Evolutionary conservation across 2,329 filamentous ascomycete genomes (phyloP).

Genomic region (Teratosphaeria pseudoeucalypti): DNA sequence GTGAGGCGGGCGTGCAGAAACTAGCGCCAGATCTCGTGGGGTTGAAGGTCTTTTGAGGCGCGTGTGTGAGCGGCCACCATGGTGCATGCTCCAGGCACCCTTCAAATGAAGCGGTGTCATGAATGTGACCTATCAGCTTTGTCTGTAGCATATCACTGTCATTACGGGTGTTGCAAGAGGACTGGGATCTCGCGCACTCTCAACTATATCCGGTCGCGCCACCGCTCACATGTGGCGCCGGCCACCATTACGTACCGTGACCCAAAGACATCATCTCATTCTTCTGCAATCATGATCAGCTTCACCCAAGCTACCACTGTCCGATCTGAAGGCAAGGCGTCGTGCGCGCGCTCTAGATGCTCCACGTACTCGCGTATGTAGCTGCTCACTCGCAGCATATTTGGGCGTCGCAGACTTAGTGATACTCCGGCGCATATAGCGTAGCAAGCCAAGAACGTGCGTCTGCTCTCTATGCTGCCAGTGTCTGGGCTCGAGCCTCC

Average conservation of each 20-base stretch:
- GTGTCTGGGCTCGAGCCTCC: constrained; percentile 34
- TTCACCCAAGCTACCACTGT: constrained; percentile 51
- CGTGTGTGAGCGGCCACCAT: background rate
- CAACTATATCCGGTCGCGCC: background rate
- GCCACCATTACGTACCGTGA: background rate
- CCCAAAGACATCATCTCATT: background rate
- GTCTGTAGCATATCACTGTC: background rate
- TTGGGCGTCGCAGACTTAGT: constrained; percentile 52
- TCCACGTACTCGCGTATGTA: constrained; percentile 53
- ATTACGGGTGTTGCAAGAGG: background rate
- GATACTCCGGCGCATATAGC: constrained; percentile 50
- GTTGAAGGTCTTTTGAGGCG: constrained; percentile 23
- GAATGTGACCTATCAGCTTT: background rate
- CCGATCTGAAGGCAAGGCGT: constrained; percentile 47
- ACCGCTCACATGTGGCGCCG: background rate
- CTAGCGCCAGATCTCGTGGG: constrained; percentile 37
- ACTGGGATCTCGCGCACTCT: background rate
- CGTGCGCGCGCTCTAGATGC: constrained; percentile 43
- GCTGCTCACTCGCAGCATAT: constrained; percentile 48
- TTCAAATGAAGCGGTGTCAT: background rate
- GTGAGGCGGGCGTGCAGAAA: constrained; percentile 12
- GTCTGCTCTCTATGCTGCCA: constrained; percentile 44
- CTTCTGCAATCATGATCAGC: constrained; percentile 55
- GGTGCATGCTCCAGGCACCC: too few relatives aligned
- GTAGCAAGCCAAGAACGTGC: constrained; percentile 51